Conservation (phyloP, 1,139 yeast genomes). For the Kodamaea sp. region DNA sequence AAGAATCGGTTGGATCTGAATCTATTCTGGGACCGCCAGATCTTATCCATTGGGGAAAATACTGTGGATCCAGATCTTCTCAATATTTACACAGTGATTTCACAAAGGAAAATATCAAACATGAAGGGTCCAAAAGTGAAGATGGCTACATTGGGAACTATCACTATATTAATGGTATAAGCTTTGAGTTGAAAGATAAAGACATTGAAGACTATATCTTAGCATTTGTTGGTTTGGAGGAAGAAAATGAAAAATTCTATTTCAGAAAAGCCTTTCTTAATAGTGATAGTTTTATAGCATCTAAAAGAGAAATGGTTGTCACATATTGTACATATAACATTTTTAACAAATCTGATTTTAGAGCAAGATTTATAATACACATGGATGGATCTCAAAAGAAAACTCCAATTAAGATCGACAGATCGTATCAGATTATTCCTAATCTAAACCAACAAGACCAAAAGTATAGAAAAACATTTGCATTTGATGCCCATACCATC, state of each 20-base stretch:
- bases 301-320: slow-evolving; percentile 36
- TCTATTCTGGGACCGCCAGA: slow-evolving; percentile 35
- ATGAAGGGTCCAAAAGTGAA: slow-evolving; percentile 19
- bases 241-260: slow-evolving; percentile 14
- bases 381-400: slow-evolving; percentile 19
- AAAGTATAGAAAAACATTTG: slow-evolving; percentile 17
- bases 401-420: slow-evolving; percentile 26
- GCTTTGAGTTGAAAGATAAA: slow-evolving; percentile 18
- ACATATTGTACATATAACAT: slow-evolving; percentile 50
- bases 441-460: slow-evolving; percentile 14
- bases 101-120: slow-evolving; percentile 9
- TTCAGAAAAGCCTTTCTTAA: slow-evolving; percentile 10
- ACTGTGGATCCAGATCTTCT: slow-evolving; percentile 31
- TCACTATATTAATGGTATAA: slow-evolving; percentile 38
- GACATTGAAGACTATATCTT: slow-evolving; percentile 32
- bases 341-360: slow-evolving; percentile 46
- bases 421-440: slow-evolving; percentile 28
- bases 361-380: slow-evolving; percentile 32
- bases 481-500: slow-evolving; percentile 19
- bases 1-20: slow-evolving; percentile 15
- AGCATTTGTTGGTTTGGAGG: slow-evolving; percentile 26
- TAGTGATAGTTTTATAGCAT: slow-evolving; percentile 8
- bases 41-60: slow-evolving; percentile 39
- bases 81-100: slow-evolving; percentile 31
- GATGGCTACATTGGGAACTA: slow-evolving; percentile 43